Percentiles rank a stretch among this genome's conserved stretches.
These are phyloP conservation scores for Monilinia polystroma DNA, from an alignment of 2,329 filamentous ascomycete species.

Conservation along the genomic window DNA sequence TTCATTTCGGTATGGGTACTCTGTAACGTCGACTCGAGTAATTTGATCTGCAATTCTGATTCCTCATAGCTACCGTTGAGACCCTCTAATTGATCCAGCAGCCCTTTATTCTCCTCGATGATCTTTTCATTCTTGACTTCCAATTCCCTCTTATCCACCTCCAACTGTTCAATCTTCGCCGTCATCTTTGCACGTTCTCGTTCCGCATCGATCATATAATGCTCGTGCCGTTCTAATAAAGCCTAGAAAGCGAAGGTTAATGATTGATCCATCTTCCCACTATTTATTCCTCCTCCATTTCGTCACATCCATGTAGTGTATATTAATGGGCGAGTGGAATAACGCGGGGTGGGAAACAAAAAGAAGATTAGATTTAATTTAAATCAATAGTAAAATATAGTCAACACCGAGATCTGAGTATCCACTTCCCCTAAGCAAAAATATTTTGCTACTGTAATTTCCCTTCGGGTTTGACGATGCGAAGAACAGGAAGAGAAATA, in stretches of 20 bases:
- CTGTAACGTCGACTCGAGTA: conserved; percentile 72
- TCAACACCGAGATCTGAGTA: conserved; percentile 9
- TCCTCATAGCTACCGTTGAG: conserved; percentile 77
- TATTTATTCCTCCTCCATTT: neutral
- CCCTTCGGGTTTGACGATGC: neutral
- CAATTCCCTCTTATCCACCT: conserved; percentile 69
- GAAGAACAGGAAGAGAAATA: neutral
- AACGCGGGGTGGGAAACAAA: conserved; percentile 19
- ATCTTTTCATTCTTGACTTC: conserved; percentile 75
- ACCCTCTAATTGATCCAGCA: conserved; percentile 80
- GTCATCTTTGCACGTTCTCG: conserved; percentile 60
- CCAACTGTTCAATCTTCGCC: conserved; percentile 40
- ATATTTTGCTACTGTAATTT: conserved; percentile 19
- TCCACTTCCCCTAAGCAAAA: conserved; percentile 13
- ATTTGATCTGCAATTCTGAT: conserved; percentile 76
- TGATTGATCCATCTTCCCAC: conserved; percentile 40
- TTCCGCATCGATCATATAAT: conserved; percentile 90
- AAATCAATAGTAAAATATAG: conserved; percentile 11
- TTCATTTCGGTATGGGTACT: conserved; percentile 76
- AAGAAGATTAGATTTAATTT: conserved; percentile 20
- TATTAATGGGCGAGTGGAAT: conserved; percentile 11
- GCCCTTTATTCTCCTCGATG: conserved; percentile 76
- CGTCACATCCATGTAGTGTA: neutral
- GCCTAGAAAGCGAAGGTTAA: conserved; percentile 81
- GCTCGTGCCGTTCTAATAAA: conserved; percentile 85